These are phyloP conservation scores for Flaveria floridana DNA, from an alignment of 140 eudicot species.

Conservation along the genomic window DNA sequence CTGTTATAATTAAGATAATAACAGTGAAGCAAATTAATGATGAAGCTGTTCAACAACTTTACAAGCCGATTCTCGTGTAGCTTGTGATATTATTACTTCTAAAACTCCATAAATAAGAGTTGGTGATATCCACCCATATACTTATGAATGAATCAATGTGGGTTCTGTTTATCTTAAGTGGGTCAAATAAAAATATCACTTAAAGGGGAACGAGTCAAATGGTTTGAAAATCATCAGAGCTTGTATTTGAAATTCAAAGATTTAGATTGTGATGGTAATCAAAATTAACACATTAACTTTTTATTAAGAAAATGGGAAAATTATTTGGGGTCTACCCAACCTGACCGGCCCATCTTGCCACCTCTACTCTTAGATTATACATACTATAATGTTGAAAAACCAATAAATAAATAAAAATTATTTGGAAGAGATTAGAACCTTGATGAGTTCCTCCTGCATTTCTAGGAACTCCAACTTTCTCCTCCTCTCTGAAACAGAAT, in stretches of 20 bases:
- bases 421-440: slow-evolving; percentile 42
- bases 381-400: not conserved
- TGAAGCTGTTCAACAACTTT: not conserved
- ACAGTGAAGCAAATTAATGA: slow-evolving; percentile 11
- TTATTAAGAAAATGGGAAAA: not conserved
- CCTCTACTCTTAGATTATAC: not conserved
- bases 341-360: not conserved
- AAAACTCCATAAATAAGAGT: not conserved
- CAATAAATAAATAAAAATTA: not conserved
- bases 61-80: not conserved
- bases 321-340: not conserved
- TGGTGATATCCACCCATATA: slow-evolving; percentile 4
- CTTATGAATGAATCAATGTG: slow-evolving; percentile 6
- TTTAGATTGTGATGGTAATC: not conserved
- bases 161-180: not conserved
- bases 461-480: slow-evolving; percentile 81
- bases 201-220: not conserved
- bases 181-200: not conserved
- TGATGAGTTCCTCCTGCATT: slow-evolving; percentile 82
- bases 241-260: not conserved
- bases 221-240: not conserved
- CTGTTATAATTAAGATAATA: slow-evolving; percentile 31
- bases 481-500: slow-evolving; percentile 74
- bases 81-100: not conserved
- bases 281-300: not conserved